These are phyloP conservation scores for Hippophae tibetana DNA, from an alignment of 306 rosid genomes.

Conservation along the genomic window DNA sequence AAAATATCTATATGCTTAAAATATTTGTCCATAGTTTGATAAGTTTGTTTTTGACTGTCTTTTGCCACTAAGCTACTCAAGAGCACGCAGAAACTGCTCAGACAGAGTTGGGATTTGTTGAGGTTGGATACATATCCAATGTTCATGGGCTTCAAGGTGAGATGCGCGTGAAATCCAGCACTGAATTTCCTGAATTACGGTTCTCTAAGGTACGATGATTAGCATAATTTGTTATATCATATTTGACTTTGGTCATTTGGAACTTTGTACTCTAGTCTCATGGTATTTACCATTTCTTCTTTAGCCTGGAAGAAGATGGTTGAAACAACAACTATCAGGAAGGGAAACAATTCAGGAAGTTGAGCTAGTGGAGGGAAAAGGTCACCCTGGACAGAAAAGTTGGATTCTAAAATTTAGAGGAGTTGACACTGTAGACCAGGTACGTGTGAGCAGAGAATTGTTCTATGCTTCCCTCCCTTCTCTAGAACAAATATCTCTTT, in stretches of 20 bases:
- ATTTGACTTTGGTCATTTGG: background rate
- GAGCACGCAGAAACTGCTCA: constrained; percentile 34
- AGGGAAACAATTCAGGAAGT: constrained; percentile 50
- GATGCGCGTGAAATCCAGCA: constrained; percentile 58
- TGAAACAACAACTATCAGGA: constrained; percentile 49
- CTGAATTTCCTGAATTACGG: constrained; percentile 79
- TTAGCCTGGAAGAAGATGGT: constrained; percentile 89
- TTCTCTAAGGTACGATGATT: constrained; percentile 48
- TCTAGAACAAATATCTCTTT: background rate
- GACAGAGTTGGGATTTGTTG: constrained; percentile 34
- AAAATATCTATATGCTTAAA: too few relatives aligned
- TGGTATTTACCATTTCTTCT: constrained; percentile 6
- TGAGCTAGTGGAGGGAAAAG: constrained; percentile 82
- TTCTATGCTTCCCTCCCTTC: background rate
- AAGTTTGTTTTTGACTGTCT: background rate
- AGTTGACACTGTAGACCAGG: constrained; percentile 65
- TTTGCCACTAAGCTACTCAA: constrained; percentile 30
- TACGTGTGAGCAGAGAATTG: constrained; percentile 4
- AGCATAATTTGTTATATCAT: background rate
- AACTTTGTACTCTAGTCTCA: background rate
- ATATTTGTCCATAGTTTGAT: too few relatives aligned
- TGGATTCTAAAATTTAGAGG: constrained; percentile 80
- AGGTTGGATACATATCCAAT: constrained; percentile 61
- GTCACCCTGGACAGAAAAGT: constrained; percentile 65
- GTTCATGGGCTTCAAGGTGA: constrained; percentile 81